phyloP scores from a whole-genome alignment of 225 moss, liverwort and hornwort genomes.

The Takakia lepidozioides region DNA sequence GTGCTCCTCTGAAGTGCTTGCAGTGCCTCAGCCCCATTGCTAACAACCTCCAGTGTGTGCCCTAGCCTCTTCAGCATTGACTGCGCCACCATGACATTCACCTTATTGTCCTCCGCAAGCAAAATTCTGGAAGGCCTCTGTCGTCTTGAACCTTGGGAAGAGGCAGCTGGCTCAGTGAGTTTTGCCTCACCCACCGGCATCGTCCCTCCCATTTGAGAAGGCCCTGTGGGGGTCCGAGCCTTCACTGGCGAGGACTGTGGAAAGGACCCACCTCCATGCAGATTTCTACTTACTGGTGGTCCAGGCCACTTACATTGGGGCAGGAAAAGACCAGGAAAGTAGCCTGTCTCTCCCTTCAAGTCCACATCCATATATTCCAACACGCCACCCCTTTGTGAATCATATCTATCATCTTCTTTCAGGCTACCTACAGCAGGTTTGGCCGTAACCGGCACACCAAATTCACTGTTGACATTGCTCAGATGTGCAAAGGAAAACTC shows the following conservation, averaged over 20 bases:
- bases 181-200: slow-evolving; percentile 1
- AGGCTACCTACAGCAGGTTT: no score
- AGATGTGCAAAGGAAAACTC: no score
- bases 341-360: slow-evolving; percentile 16
- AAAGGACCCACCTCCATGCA: slow-evolving; percentile 6
- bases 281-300: slow-evolving; percentile 3
- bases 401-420: no score
- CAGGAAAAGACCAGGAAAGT: slow-evolving; percentile 27
- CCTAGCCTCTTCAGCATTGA: slow-evolving; percentile 78
- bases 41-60: slow-evolving; percentile 72
- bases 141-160: neutral
- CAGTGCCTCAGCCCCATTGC: slow-evolving; percentile 69
- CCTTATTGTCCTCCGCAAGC: slow-evolving; percentile 63
- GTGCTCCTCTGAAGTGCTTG: slow-evolving; percentile 46
- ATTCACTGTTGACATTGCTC: no score
- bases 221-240: slow-evolving; percentile 5
- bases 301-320: slow-evolving; percentile 12
- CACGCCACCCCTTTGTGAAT: slow-evolving; percentile 7
- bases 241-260: slow-evolving; percentile 4
- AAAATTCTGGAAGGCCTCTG: slow-evolving; percentile 24
- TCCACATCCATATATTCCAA: slow-evolving; percentile 33
- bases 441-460: no score
- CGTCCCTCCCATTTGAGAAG: slow-evolving; percentile 14
- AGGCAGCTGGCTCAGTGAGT: neutral
- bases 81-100: slow-evolving; percentile 79